Conservation (phyloP, 2,329 filamentous ascomycete species). For the Neophaeococcomyces aloes region DNA sequence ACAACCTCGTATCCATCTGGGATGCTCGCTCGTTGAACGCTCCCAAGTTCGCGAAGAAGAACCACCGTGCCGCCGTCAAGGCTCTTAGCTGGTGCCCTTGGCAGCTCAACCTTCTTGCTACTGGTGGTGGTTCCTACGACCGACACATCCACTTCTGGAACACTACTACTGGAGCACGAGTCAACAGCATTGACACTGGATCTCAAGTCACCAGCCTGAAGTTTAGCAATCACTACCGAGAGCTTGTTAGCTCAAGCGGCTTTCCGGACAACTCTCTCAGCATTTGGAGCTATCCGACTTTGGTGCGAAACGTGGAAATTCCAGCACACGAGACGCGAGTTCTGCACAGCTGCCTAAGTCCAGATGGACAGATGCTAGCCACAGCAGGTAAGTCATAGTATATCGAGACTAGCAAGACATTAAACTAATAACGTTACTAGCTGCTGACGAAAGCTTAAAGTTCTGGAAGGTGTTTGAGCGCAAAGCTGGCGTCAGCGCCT, state of each 20-base stretch:
- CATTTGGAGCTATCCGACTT: conserved; percentile 97
- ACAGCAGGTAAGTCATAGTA: conserved; percentile 57
- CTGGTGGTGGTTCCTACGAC: conserved; percentile 91
- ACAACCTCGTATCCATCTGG: conserved; percentile 99
- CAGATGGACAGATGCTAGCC: conserved; percentile 94
- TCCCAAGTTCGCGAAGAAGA: conserved; percentile 98
- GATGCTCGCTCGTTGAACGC: conserved; percentile 86
- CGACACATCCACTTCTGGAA: conserved; percentile 99
- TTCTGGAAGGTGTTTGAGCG: conserved; percentile 99
- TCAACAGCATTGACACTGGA: conserved; percentile 98
- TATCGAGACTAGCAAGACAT: background rate
- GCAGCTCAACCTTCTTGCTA: conserved; percentile 94
- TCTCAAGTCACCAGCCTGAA: conserved; percentile 93
- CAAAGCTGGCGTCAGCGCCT: conserved; percentile 66
- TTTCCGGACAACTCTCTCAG: conserved; percentile 99
- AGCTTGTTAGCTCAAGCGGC: conserved; percentile 93
- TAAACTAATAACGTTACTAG: conserved; percentile 34
- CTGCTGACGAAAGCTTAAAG: conserved; percentile 93
- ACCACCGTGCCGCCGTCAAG: conserved; percentile 98
- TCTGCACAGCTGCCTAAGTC: conserved; percentile 90
- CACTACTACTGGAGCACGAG: conserved; percentile 89
- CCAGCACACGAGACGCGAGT: conserved; percentile 95
- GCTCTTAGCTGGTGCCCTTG: conserved; percentile 97
- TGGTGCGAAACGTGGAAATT: conserved; percentile 96
- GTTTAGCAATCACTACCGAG: conserved; percentile 94